A percentile compares a stretch with the other conserved stretches of the same genome.
phyloP scores from a whole-genome alignment of 2,329 filamentous ascomycete genomes.

The Phoma sp. region DNA sequence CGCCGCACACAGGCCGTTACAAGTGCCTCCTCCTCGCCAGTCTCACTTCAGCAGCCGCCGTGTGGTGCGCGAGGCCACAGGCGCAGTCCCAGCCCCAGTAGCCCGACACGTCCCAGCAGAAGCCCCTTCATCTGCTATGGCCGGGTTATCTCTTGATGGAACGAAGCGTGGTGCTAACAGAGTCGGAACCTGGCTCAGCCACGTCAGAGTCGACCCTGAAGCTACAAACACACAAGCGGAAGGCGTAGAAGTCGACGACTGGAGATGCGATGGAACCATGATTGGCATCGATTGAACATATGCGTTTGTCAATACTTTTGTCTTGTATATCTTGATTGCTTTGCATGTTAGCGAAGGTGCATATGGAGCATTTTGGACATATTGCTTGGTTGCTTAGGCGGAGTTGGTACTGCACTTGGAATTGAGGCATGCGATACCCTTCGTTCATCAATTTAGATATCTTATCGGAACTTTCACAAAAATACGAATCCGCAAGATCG shows the following conservation, averaged over 20 bases:
- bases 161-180: conserved; percentile 45
- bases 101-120: conserved; percentile 23
- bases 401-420: background rate
- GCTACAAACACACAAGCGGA: conserved; percentile 43
- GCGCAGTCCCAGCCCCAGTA: conserved; percentile 12
- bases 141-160: conserved; percentile 47
- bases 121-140: conserved; percentile 44
- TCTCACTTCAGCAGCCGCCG: conserved; percentile 38
- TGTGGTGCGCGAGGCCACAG: conserved; percentile 27
- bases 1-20: conserved; percentile 37
- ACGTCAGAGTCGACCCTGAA: conserved; percentile 46
- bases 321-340: conserved; percentile 13
- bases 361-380: conserved; percentile 13
- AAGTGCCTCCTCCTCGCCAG: conserved; percentile 29
- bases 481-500: background rate
- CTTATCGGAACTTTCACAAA: background rate
- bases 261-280: conserved; percentile 46
- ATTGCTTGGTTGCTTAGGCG: conserved; percentile 3
- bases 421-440: conserved; percentile 15
- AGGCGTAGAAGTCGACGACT: conserved; percentile 47
- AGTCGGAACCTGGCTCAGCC: conserved; percentile 50
- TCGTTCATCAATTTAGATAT: conserved; percentile 4
- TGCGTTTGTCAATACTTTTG: conserved; percentile 8
- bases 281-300: conserved; percentile 44
- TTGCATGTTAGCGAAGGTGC: conserved; percentile 17